phyloP scores from a whole-genome alignment of 306 rosid species.

The Geum urbanum region DNA sequence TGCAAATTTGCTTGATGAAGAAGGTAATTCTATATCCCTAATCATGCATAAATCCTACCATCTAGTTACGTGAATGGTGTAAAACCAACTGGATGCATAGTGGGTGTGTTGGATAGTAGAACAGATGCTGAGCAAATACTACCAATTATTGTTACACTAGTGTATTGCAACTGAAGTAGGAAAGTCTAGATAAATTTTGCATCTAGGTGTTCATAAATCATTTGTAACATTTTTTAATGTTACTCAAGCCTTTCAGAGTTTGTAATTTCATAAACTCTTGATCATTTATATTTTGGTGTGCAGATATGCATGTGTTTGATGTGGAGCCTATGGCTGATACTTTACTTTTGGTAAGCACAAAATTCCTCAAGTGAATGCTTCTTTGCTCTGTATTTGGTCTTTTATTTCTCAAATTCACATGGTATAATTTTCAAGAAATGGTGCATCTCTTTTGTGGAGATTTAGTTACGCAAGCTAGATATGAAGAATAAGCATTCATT shows the following conservation, averaged over 20 bases:
- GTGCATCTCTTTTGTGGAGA: background rate
- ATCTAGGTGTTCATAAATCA: background rate
- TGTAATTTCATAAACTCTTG: constrained; percentile 5
- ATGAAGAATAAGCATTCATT: background rate
- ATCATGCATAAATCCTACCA: background rate
- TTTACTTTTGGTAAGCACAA: constrained; percentile 65
- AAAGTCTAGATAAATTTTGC: background rate
- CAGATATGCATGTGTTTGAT: constrained; percentile 65
- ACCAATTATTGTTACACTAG: background rate
- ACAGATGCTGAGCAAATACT: background rate
- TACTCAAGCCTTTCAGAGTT: background rate
- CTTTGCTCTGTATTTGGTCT: background rate
- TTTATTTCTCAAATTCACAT: background rate
- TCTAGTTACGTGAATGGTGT: background rate
- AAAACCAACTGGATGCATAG: background rate
- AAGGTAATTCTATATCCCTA: constrained; percentile 43
- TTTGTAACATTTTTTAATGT: constrained; percentile 11
- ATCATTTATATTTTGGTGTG: constrained; percentile 20
- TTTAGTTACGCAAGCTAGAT: background rate
- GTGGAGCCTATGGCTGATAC: constrained; percentile 68
- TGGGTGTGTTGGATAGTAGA: background rate
- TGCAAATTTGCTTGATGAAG: constrained; percentile 80
- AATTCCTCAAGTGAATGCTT: background rate
- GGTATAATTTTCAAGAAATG: background rate
- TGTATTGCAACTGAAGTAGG: constrained; percentile 1